Evolutionary conservation across 2,329 filamentous ascomycete genomes (phyloP).

Genomic region (Colletotrichum endophyticum): DNA sequence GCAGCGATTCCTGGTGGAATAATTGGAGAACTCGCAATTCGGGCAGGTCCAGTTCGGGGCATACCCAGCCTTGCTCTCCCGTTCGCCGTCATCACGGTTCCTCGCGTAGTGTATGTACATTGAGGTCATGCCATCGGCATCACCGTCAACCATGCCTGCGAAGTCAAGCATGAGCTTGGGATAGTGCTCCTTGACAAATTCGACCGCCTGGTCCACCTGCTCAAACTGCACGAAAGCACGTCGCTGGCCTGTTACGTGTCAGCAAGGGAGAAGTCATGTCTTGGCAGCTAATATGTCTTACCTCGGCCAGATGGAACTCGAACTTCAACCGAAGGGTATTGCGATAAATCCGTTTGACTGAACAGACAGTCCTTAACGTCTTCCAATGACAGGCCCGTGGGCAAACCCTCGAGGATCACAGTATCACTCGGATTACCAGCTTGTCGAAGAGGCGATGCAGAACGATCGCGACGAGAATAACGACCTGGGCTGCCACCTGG

Average conservation of each 20-base stretch:
- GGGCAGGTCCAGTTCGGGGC: conserved; percentile 35
- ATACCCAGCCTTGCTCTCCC: conserved; percentile 26
- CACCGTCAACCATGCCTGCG: conserved; percentile 39
- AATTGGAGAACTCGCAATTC: conserved; percentile 45
- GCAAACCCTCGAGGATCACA: conserved; percentile 60
- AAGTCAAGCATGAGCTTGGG: conserved; percentile 42
- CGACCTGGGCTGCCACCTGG: conserved; percentile 19
- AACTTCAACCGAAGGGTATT: conserved; percentile 42
- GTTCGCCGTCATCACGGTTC: conserved; percentile 34
- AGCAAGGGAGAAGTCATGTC: neutral
- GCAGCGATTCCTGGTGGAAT: conserved; percentile 39
- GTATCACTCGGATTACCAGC: conserved; percentile 52
- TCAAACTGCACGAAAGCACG: conserved; percentile 49
- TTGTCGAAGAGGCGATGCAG: conserved; percentile 33
- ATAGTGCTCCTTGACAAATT: conserved; percentile 48
- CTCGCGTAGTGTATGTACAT: conserved; percentile 47
- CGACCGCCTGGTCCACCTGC: conserved; percentile 40
- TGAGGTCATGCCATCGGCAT: conserved; percentile 40
- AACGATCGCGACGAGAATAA: conserved; percentile 21
- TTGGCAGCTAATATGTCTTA: neutral
- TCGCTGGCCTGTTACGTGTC: conserved; percentile 32
- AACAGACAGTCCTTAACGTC: conserved; percentile 51
- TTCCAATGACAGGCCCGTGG: conserved; percentile 51
- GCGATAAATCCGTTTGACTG: conserved; percentile 35
- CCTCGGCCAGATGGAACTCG: conserved; percentile 35